phyloP scores from a whole-genome alignment of 1,284 basidiomycete species.

The Binderoboletus segoi region DNA sequence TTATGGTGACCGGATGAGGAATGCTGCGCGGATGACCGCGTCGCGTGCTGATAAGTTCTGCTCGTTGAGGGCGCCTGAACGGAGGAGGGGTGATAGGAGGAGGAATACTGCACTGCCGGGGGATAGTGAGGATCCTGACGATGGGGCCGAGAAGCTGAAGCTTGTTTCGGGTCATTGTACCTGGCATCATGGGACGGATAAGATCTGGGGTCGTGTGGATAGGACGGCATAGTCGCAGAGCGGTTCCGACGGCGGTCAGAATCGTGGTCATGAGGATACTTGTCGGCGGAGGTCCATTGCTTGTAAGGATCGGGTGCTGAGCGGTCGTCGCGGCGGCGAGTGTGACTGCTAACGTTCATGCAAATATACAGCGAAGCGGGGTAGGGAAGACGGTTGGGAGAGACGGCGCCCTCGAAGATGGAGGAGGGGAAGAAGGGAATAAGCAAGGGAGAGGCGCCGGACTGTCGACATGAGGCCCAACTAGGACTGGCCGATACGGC shows the following conservation, averaged over 20 bases:
- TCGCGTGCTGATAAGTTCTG: conserved; percentile 35
- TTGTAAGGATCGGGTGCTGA: conserved; percentile 26
- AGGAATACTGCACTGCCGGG: conserved; percentile 13
- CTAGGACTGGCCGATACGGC: conserved; percentile 17
- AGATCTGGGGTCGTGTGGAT: conserved; percentile 26
- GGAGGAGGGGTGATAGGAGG: conserved; percentile 29
- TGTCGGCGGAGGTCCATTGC: conserved; percentile 31
- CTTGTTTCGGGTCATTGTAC: conserved; percentile 27
- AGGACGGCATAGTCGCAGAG: conserved; percentile 29
- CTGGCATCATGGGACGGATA: conserved; percentile 26
- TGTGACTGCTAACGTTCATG: conserved; percentile 26
- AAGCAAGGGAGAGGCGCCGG: conserved; percentile 27
- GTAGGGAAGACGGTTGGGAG: too few relatives aligned
- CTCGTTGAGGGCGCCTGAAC: conserved; percentile 26
- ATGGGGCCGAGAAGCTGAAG: conserved; percentile 26
- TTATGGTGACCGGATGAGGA: conserved; percentile 27
- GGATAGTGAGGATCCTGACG: conserved; percentile 32
- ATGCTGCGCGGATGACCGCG: conserved; percentile 30
- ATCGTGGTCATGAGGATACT: conserved; percentile 26
- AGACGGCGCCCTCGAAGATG: conserved; percentile 11
- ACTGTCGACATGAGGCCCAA: conserved; percentile 53
- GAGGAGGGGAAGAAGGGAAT: conserved; percentile 16
- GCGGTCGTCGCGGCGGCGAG: conserved; percentile 36
- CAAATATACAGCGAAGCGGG: conserved; percentile 16
- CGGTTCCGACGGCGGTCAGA: conserved; percentile 34